Evolutionary conservation across 176 grass and related monocot species (phyloP), one percentile per base, ranked within the genome.

Genomic region (Phoenix dactylifera): DNA sequence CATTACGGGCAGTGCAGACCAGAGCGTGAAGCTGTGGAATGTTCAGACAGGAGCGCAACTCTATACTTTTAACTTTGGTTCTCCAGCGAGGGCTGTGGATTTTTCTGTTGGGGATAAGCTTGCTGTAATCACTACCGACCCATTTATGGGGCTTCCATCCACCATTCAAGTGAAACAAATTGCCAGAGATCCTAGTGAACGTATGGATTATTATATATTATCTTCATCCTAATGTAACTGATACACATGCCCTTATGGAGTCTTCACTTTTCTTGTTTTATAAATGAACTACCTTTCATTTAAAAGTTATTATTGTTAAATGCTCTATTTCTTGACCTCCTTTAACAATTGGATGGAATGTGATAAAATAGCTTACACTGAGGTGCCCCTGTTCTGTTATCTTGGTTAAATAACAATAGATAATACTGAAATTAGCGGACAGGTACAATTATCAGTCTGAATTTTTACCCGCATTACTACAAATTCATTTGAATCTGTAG

Each of bases 151-250:
- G 2, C 72, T 91, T 50, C 76, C 55, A 30, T 86, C 93, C 48
- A 83, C 84, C 28, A 86, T 82, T 26, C 93, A 97, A 78, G 81
- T 91, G 75, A 97, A 91, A 76, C 61, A 49, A 28, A 91, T 97
- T 66, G 72, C 87, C 15, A 59, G 62, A 28, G 87, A 97, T 62
- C 59, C 74, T 24, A 63, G 69, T 4, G 84, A 88, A 67, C 93
- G 93, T 91, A 77, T 69, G 78, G 28, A 29, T 3, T 23, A 4
- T 67, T 0, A 44, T 5, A 18, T 57, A 24, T 24, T 30, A 29
- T 54, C 10, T 53, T 66, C 20, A n/a, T 29, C 4, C 16, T 66
- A 14, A 10, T 23, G 5, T 30, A 14, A 18, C 15, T n/a, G 26
- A 4, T 30, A 5, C 23, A 22, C 24, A 26, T 58, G 14, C 7